Evolutionary conservation across 331 rosid species (phyloP).

Genomic region (Quercus phellos): DNA sequence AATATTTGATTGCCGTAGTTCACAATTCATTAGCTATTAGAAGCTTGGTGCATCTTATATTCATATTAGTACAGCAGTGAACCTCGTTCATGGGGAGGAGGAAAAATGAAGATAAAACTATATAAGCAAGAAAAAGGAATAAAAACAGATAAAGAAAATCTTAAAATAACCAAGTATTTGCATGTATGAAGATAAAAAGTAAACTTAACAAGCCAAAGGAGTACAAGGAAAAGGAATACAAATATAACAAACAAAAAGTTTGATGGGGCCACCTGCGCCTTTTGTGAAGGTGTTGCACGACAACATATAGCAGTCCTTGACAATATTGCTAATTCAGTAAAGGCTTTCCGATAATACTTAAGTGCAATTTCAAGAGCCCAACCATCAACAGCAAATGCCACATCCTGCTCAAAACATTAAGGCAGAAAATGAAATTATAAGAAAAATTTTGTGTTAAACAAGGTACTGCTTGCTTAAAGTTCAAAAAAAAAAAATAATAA

Average conservation of each 20-base stretch:
- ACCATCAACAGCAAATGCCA: slow-evolving; percentile 90
- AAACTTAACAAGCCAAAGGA: not conserved
- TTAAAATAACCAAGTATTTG: slow-evolving; percentile 12
- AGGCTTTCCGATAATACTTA: slow-evolving; percentile 66
- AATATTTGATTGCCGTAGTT: not conserved
- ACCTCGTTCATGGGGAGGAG: not conserved
- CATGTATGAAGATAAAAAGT: slow-evolving; percentile 2
- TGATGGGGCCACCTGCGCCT: slow-evolving; percentile 66
- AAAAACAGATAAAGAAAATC: not conserved
- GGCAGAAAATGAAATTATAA: slow-evolving; percentile 1
- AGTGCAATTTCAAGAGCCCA: slow-evolving; percentile 97
- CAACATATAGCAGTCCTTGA: slow-evolving; percentile 96
- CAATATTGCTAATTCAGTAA: slow-evolving; percentile 83
- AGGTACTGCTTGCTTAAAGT: not conserved
- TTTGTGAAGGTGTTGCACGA: slow-evolving; percentile 93
- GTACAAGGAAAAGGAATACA: not conserved
- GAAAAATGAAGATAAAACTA: not conserved
- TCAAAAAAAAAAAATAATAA: not conserved
- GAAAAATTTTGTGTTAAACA: not conserved
- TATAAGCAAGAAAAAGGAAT: not conserved
- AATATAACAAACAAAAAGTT: not conserved
- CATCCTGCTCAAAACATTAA: slow-evolving; percentile 44
- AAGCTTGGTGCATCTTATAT: not conserved
- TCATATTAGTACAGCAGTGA: not conserved
- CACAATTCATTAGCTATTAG: not conserved